Evolutionary conservation across 2,329 filamentous ascomycete genomes (phyloP), one percentile per base, ranked within the genome.

Genomic region (Aspergillus hiratsukae): DNA sequence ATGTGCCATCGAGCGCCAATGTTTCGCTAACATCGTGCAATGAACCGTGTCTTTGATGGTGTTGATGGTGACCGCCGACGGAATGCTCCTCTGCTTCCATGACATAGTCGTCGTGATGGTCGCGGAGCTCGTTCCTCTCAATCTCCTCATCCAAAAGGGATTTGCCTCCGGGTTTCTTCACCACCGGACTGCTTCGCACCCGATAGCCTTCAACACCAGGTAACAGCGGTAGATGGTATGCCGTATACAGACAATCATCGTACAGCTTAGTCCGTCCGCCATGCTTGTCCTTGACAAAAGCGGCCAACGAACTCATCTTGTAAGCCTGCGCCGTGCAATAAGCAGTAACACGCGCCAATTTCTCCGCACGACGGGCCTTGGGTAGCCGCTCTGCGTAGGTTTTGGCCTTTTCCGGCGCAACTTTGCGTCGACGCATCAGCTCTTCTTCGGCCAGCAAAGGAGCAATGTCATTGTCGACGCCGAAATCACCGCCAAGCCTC

Each of bases 311-410:
- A 65, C 89, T 88, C 76, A 96, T 86, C 76, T 93, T 96, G 77
- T 92, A 97, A 7, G 89, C 90, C 73, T 97, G 90, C 0, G 94
- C 93, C 0, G 91, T 97, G 73, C 93, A 97, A 74, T 97, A 99
- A 10, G 94, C 94, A 56, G 94, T 99, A 54, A 97, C 84, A 58
- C 94, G 83, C 31, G 93, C 87, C 58, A 99, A 79, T 75, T 94
- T 94, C 65, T 96, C 90, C 11, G 90, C 88, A 55, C 94, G 82
- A 69, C 93, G 86, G 23, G 88, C 83, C 75, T 99, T 99, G 48
- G 94, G 91, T 58, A 97, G 75, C 50, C 94, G 84, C 76, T 99
- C 94, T 5, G 94, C 94, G 74, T 96, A 96, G 69, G 89, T 96
- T 79, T 96, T 97, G 53, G 91, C 81, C 54, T 77, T 78, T 53